Base-by-base conservation (phyloP, 1,284 basidiomycete species). In the Acaromyces ingoldii region DNA sequence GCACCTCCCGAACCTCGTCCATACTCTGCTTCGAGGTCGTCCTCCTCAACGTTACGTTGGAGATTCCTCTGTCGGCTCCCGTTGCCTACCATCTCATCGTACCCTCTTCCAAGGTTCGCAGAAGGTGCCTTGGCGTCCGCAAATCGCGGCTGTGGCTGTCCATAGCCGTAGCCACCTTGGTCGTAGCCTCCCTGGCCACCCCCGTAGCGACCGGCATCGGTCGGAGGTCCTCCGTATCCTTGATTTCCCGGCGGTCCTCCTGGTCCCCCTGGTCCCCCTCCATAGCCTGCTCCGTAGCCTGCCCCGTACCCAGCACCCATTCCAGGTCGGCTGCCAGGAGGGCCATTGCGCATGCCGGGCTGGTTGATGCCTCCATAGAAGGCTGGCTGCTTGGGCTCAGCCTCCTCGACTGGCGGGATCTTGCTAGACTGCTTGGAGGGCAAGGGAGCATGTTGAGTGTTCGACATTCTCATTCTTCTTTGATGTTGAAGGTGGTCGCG, bases 1-100 rank as follows among this genome's bases (percentile, higher is more conserved):
- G 22, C 33, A 25, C 33, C 30, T 19, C 19, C 4, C 26, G 57
- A 34, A 15, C 58, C 70, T n/a, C 57, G 53, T 11, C 71, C 71
- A 47, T 74, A 74, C 40, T 74, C 71, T 13, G 67, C 71, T 29
- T 70, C 62, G 11, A 72, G 57, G 31, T 74, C 51, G 42, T 31
- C 30, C 49, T 36, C 50, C 9, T 24, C 7, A n/a, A 34, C 45
- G 37, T 26, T 26, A 10, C 28, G 26, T n/a, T 28, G 6, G 13
- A n/a, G 13, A 25, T 38, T 49, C 15, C 46, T 9, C 5, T 60
- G 51, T 19, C 57, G 53, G 44, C 44, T 53, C 11, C 53, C 53
- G 19, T 38, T 11, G 11, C 55, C 55, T 2, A 49, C 54, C 30
- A 61, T 60, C 47, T 51, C 51, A 34, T 70, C 67, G 50, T 67